Evolutionary conservation across 2,329 filamentous ascomycete genomes (phyloP), one percentile per base, ranked within the genome.

Genomic region (Talaromyces sp.): DNA sequence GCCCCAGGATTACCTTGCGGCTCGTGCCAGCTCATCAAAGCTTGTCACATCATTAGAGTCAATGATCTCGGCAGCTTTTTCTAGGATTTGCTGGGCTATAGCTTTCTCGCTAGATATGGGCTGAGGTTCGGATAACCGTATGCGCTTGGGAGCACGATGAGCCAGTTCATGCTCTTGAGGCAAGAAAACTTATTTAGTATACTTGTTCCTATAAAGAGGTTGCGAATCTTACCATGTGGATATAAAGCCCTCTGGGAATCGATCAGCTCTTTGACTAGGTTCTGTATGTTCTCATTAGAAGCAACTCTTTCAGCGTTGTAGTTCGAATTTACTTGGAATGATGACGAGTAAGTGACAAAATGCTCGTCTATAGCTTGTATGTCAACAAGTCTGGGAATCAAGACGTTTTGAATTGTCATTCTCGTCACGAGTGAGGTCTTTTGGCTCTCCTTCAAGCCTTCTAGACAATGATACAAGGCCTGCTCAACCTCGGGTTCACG

Each of bases 61-160:
- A 52, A 84, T 70, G 68, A 75, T 49, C 35, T 63, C 66, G 69
- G 76, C 75, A 65, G 77, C 56, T 54, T 73, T 64, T 35, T 69
- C 68, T 19, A 74, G 74, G 35, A 83, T 70, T 25, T 75, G 69
- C 39, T 76, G 73, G 9, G 75, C 66, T 15, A 74, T 57, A 35
- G 69, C 65, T 22, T 62, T 49, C 33, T 59, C 64, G 25, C 31
- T 17, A 35, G 37, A 17, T 47, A 5, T 22, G n/a, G 22, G 10
- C 25, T 74, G 22, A 77, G 76, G 50, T 9, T 65, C 71, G n/a
- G 73, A 71, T 17, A 79, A 66, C 39, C 77, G 76, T 10, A 71
- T 67, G 22, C 76, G 73, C 66, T 80, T 80, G n/a, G 73, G 67
- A 27, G 74, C 69, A 69, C 67, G 49, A 62, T 65, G 56, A 68